A percentile compares a stretch with the other conserved stretches of the same genome.
These are phyloP conservation scores for Mycotypha africana DNA, from an alignment of 371 early-diverging fungal species.

Conservation along the genomic window DNA sequence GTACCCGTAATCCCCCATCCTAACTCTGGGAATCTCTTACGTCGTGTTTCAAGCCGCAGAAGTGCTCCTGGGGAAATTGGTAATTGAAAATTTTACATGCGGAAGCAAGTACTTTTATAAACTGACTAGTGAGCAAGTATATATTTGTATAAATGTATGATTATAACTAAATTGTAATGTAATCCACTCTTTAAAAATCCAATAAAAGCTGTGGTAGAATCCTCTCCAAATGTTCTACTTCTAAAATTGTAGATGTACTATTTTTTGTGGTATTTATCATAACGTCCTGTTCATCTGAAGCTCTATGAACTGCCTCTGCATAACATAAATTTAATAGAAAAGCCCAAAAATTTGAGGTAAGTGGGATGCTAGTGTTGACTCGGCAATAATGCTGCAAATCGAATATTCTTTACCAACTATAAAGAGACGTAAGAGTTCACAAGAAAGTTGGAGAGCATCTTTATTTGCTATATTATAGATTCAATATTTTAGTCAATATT, in stretches of 20 bases:
- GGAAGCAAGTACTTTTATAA: too few relatives aligned
- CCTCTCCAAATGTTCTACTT: slow-evolving; percentile 16
- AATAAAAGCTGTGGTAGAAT: slow-evolving; percentile 23
- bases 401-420: slow-evolving; percentile 17
- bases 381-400: not conserved
- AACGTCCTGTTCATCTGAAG: slow-evolving; percentile 11
- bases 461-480: slow-evolving; percentile 27
- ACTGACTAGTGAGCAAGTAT: not conserved
- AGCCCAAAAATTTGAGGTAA: too few relatives aligned
- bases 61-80: too few relatives aligned
- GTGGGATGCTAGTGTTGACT: not conserved
- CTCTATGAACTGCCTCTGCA: slow-evolving; percentile 22
- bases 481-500: too few relatives aligned
- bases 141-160: not conserved
- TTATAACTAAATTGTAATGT: slow-evolving; percentile 6
- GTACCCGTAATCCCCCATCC: too few relatives aligned
- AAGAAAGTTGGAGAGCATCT: slow-evolving; percentile 29
- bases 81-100: too few relatives aligned
- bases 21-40: not conserved
- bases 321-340: too few relatives aligned
- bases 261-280: not conserved
- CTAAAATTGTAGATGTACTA: not conserved
- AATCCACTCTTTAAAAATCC: slow-evolving; percentile 15
- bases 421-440: slow-evolving; percentile 31
- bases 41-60: slow-evolving; percentile 10